Conservation (phyloP, 345 rosid genomes). For the Eucalyptus decipiens region DNA sequence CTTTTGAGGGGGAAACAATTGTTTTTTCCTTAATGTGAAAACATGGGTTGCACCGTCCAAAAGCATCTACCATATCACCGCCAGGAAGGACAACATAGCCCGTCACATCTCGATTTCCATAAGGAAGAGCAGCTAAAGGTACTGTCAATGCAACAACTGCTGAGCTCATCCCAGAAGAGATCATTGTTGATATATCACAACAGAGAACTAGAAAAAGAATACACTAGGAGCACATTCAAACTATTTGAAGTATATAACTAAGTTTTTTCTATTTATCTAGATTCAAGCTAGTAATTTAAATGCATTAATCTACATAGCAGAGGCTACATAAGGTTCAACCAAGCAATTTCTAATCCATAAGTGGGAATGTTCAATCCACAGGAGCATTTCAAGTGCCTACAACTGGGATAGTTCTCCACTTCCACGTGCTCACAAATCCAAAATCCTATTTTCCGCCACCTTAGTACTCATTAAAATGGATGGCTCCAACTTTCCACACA, state of each 20-base stretch:
- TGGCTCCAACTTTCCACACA: slow-evolving; percentile 90
- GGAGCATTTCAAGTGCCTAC: neutral
- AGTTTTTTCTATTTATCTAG: neutral
- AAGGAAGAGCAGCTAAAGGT: neutral
- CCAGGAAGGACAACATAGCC: neutral
- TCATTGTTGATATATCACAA: neutral
- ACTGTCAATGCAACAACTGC: neutral
- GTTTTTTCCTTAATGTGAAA: neutral
- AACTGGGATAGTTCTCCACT: neutral
- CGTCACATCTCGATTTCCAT: neutral
- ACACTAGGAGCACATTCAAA: neutral
- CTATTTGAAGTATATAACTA: neutral
- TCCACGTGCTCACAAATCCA: neutral
- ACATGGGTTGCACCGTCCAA: neutral
- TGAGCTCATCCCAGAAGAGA: neutral
- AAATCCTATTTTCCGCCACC: neutral
- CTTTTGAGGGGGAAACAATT: neutral
- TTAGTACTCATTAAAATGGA: slow-evolving; percentile 70
- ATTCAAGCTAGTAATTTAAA: neutral
- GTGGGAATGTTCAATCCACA: neutral
- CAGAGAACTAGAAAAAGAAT: neutral
- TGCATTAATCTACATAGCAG: neutral
- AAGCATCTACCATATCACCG: neutral
- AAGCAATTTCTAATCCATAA: neutral
- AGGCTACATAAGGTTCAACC: neutral